Evolutionary conservation across 2,329 filamentous ascomycete species (phyloP).

Genomic region (Cladosporium sp.): DNA sequence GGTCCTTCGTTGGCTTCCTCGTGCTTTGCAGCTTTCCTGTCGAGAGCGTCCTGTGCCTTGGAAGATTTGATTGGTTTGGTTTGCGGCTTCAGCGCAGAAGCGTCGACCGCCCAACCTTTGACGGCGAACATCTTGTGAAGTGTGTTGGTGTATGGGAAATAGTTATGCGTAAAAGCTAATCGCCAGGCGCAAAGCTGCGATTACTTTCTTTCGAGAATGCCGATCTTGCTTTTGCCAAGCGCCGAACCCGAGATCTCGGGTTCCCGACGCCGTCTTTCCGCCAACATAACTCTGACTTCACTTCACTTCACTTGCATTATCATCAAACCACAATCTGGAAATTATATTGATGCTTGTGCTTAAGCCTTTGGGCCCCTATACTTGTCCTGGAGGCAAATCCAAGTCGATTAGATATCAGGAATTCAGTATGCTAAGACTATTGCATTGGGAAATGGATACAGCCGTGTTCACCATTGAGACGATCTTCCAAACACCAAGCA

Average conservation of each 20-base stretch:
- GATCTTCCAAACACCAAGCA: not conserved
- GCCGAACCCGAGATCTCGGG: slow-evolving; percentile 2
- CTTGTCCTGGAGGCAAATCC: not conserved
- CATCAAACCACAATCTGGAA: not conserved
- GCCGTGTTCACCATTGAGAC: not conserved
- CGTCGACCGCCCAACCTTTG: slow-evolving; percentile 84
- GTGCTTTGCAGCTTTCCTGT: slow-evolving; percentile 56
- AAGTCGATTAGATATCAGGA: not conserved
- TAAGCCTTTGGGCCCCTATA: not conserved
- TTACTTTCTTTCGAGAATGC: slow-evolving; percentile 16
- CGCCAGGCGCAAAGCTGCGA: slow-evolving; percentile 17
- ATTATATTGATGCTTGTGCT: not conserved
- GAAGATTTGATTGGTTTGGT: slow-evolving; percentile 46
- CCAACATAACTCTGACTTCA: not conserved
- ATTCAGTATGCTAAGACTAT: not conserved
- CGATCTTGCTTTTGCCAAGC: slow-evolving; percentile 9
- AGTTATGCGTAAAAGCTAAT: not conserved
- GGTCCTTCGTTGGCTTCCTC: slow-evolving; percentile 43
- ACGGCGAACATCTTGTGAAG: slow-evolving; percentile 76
- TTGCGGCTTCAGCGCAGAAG: slow-evolving; percentile 71
- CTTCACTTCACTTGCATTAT: not conserved
- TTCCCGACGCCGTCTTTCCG: not conserved
- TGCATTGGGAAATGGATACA: not conserved
- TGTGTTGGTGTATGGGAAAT: not conserved
- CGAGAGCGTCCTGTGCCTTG: slow-evolving; percentile 32